Percentiles rank a stretch among this genome's conserved stretches.
phyloP scores from a whole-genome alignment of 495 filamentous ascomycete species.

The Margaritispora aquatica region DNA sequence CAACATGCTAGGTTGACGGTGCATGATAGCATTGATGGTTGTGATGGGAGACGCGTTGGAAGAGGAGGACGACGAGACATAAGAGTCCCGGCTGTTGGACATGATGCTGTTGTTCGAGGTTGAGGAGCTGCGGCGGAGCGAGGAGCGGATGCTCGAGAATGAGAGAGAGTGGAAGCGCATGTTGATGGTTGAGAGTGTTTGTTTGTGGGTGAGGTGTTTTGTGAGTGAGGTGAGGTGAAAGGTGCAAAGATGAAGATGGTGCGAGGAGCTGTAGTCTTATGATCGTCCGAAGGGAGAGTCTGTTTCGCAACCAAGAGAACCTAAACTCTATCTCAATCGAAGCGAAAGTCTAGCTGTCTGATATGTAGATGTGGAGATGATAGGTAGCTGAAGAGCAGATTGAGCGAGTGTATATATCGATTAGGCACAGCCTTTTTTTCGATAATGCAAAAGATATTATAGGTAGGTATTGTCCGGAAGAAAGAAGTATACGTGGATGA shows the following conservation, averaged over 20 bases:
- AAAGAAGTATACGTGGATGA: slow-evolving; percentile 5
- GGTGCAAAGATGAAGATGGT: neutral
- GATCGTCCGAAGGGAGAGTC: neutral
- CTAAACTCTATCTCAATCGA: neutral
- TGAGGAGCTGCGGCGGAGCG: slow-evolving; percentile 31
- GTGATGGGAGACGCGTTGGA: slow-evolving; percentile 20
- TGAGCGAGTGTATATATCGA: slow-evolving; percentile 5
- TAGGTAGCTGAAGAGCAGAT: neutral
- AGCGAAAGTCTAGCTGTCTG: neutral
- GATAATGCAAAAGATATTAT: slow-evolving; percentile 1
- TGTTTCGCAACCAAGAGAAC: neutral
- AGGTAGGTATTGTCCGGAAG: neutral
- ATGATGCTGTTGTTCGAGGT: slow-evolving; percentile 27
- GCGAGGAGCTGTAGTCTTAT: neutral
- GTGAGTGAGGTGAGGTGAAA: neutral
- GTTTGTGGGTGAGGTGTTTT: neutral
- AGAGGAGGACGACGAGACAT: slow-evolving; percentile 31
- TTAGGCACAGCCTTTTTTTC: slow-evolving; percentile 22
- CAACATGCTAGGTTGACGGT: slow-evolving; percentile 38
- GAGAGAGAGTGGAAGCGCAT: slow-evolving; percentile 43
- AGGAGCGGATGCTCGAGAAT: slow-evolving; percentile 43
- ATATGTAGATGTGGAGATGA: neutral
- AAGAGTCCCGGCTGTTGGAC: slow-evolving; percentile 31
- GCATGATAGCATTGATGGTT: slow-evolving; percentile 46
- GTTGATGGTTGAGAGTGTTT: slow-evolving; percentile 9